Evolutionary conservation across 352 stramenopile species (phyloP).

Genomic region (Phytophthora sansomeana): DNA sequence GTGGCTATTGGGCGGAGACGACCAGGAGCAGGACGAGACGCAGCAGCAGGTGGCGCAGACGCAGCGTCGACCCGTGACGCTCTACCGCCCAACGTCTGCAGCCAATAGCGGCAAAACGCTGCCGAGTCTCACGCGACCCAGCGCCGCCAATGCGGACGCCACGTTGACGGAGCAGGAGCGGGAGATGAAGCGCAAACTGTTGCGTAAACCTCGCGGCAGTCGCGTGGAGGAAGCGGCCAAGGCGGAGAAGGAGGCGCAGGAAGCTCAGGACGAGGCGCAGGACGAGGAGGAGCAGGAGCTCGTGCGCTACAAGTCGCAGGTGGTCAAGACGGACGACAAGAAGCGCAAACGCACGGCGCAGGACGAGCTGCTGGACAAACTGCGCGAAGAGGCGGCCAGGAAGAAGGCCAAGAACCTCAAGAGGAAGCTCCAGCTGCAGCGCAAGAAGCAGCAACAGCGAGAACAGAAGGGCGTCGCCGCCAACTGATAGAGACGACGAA

Average conservation of each 20-base stretch:
- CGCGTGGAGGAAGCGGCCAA: constrained; percentile 43
- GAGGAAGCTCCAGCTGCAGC: constrained; percentile 73
- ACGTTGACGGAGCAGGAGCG: constrained; percentile 67
- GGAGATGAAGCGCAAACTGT: constrained; percentile 77
- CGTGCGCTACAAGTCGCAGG: constrained; percentile 46
- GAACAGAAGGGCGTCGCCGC: constrained; percentile 20
- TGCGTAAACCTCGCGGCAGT: constrained; percentile 61
- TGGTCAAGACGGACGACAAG: constrained; percentile 28
- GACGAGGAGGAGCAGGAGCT: constrained; percentile 75
- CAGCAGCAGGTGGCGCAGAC: constrained; percentile 20
- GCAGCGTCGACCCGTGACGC: constrained; percentile 43
- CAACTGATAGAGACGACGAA: constrained; percentile 12
- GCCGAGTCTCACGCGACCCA: constrained; percentile 44
- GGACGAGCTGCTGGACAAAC: constrained; percentile 71
- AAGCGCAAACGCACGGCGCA: constrained; percentile 78
- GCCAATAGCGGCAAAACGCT: constrained; percentile 15
- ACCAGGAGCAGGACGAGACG: not conserved
- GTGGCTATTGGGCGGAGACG: constrained; percentile 58
- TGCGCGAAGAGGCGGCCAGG: constrained; percentile 66
- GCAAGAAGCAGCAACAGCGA: constrained; percentile 73
- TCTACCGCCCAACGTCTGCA: constrained; percentile 60
- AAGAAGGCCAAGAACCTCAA: constrained; percentile 85
- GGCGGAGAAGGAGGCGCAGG: constrained; percentile 37
- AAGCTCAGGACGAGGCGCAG: constrained; percentile 42
- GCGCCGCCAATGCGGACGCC: constrained; percentile 11